Evolutionary conservation across 805 yeast species (phyloP).

Genomic region (Cyberlindnera samutprakarnensis): DNA sequence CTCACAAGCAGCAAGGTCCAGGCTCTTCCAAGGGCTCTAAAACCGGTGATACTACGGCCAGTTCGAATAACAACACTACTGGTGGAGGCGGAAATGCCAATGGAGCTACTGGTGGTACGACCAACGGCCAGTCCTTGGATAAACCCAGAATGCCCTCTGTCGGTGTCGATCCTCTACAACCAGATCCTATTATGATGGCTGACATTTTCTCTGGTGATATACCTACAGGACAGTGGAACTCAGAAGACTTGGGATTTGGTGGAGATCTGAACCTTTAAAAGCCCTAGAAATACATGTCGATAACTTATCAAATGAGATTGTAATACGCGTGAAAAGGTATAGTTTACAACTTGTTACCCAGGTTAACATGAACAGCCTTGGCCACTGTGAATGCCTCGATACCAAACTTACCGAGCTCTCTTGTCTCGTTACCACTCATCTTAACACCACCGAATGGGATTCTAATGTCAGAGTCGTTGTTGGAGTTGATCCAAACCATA

Average conservation of each 20-base stretch:
- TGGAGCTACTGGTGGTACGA: neutral
- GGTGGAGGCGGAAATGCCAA: too few species aligned
- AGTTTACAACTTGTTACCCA: constrained; percentile 28
- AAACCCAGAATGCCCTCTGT: constrained; percentile 5
- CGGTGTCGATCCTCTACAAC: constrained; percentile 21
- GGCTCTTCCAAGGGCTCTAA: too few species aligned
- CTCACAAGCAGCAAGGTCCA: too few species aligned
- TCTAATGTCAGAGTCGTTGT: constrained; percentile 47
- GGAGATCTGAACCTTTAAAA: constrained; percentile 8
- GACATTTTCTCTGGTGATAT: constrained; percentile 18
- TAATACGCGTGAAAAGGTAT: neutral
- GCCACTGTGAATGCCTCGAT: constrained; percentile 53
- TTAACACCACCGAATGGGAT: constrained; percentile 68
- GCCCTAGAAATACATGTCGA: neutral
- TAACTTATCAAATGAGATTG: neutral
- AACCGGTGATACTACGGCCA: too few species aligned
- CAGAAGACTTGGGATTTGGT: constrained; percentile 6
- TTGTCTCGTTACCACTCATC: constrained; percentile 51
- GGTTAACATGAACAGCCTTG: constrained; percentile 65
- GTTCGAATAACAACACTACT: too few species aligned
- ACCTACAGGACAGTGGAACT: constrained; percentile 1
- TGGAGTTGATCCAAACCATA: constrained; percentile 52
- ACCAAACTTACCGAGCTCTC: constrained; percentile 66
- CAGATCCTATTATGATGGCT: constrained; percentile 15
- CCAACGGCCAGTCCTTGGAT: neutral